These are phyloP conservation scores for Luvunga scandens DNA, from an alignment of 345 rosid genomes.

Conservation along the genomic window DNA sequence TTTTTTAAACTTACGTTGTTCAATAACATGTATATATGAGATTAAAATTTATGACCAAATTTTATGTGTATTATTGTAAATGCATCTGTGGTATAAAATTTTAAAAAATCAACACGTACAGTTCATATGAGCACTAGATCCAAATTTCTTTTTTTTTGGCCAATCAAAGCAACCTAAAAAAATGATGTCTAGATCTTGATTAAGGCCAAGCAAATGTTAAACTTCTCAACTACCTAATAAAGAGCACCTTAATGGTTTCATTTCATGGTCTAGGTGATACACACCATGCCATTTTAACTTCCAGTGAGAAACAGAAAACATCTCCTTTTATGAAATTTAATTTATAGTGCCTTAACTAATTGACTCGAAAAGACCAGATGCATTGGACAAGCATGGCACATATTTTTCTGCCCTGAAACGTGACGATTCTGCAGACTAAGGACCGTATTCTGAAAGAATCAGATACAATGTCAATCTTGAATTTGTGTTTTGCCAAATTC, in stretches of 20 bases:
- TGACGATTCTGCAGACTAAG: background rate
- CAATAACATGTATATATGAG: too few species aligned
- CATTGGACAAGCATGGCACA: background rate
- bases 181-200: too few species aligned
- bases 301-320: background rate
- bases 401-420: background rate
- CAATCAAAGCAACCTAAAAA: too few species aligned
- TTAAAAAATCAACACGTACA: too few species aligned
- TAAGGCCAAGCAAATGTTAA: too few species aligned
- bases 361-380: background rate
- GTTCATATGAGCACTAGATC: too few species aligned
- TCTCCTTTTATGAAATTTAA: background rate
- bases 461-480: background rate
- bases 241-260: background rate
- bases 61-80: too few species aligned
- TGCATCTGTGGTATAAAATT: too few species aligned
- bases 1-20: too few species aligned
- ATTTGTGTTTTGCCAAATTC: background rate
- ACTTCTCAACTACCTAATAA: background rate
- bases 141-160: too few species aligned
- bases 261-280: background rate
- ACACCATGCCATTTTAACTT: background rate
- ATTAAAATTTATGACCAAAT: too few species aligned
- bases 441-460: background rate
- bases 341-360: too few species aligned